phyloP scores from a whole-genome alignment of 345 rosid species.

The Angophora floribunda region DNA sequence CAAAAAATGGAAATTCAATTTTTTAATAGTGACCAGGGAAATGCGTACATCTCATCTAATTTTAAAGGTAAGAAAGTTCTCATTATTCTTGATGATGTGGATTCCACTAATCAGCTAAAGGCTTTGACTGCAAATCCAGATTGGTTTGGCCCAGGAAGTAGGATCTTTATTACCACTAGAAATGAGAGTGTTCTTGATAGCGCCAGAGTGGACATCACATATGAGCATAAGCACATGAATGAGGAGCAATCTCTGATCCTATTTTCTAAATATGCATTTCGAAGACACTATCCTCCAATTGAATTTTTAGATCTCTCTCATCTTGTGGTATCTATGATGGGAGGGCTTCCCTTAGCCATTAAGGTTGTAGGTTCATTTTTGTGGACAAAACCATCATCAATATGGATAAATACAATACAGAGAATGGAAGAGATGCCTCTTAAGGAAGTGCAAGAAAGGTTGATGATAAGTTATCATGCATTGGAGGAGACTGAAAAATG shows the following conservation, averaged over 20 bases:
- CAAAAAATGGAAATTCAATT: no score
- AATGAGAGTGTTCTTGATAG: background rate
- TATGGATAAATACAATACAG: background rate
- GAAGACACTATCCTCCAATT: background rate
- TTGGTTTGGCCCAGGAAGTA: background rate
- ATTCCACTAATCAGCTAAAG: background rate
- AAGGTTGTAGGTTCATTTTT: background rate
- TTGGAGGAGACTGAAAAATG: background rate
- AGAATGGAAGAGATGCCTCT: background rate
- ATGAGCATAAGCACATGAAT: background rate
- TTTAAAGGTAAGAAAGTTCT: no score
- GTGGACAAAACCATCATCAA: background rate
- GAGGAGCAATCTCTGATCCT: background rate
- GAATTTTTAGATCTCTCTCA: background rate
- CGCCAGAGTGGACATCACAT: background rate
- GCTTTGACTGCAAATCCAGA: background rate
- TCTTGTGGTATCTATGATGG: rapidly evolving
- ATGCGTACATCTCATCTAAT: no score
- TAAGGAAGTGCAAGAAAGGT: background rate
- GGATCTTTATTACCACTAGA: background rate
- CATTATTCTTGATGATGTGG: no score
- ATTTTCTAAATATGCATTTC: background rate
- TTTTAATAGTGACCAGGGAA: no score
- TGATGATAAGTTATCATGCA: background rate
- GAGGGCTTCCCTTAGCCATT: background rate